Conservation (phyloP, 306 rosid genomes). For the Rosa persica region DNA sequence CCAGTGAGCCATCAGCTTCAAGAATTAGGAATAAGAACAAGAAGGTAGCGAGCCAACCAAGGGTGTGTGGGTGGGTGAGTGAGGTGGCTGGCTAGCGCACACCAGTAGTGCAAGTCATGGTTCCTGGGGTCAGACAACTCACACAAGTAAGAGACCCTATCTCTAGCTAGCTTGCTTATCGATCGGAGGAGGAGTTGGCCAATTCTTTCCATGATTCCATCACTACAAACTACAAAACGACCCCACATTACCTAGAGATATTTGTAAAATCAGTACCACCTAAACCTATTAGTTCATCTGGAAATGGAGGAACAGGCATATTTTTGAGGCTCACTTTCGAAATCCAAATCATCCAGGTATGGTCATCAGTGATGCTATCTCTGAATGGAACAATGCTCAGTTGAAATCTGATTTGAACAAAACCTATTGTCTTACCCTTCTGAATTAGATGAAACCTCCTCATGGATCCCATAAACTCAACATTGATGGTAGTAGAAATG, state of each 20-base stretch:
- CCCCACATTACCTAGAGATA: not conserved
- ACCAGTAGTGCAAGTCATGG: slow-evolving; percentile 6
- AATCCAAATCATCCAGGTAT: too few species aligned
- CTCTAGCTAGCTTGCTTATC: not conserved
- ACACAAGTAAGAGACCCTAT: slow-evolving; percentile 2
- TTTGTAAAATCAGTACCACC: not conserved
- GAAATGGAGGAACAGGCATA: too few species aligned
- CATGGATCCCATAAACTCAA: too few species aligned
- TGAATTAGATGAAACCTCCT: too few species aligned
- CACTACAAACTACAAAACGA: not conserved
- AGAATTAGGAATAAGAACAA: not conserved
- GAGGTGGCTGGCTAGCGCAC: slow-evolving; percentile 21
- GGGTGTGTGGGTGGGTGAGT: slow-evolving; percentile 33
- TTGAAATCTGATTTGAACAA: too few species aligned
- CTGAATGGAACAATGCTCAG: too few species aligned
- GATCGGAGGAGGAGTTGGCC: not conserved
- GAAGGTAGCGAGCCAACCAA: not conserved
- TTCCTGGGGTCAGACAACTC: slow-evolving; percentile 48
- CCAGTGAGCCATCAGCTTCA: slow-evolving; percentile 3
- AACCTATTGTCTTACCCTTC: too few species aligned
- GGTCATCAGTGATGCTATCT: too few species aligned
- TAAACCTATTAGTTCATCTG: too few species aligned
- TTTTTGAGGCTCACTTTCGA: too few species aligned
- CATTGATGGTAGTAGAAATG: too few species aligned
- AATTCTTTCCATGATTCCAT: not conserved